Percentiles rank a stretch among this genome's conserved stretches.
Conservation (phyloP, 1,139 yeast species). For the Blastobotrys apis region DNA sequence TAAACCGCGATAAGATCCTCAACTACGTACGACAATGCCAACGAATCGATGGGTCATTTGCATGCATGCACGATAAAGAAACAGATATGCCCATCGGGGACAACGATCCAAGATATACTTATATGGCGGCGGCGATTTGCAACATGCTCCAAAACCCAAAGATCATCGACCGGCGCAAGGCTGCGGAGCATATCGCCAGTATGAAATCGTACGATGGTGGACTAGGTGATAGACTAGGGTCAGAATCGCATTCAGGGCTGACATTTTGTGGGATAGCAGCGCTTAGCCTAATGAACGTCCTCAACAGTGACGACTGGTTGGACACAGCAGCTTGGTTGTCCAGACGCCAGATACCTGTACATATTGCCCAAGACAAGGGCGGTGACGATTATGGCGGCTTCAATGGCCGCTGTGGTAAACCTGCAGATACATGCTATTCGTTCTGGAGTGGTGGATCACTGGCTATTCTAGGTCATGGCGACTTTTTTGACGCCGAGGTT, state of each 20-base stretch:
- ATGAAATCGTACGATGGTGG: conserved; percentile 63
- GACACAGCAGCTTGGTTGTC: conserved; percentile 55
- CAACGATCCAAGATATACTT: conserved; percentile 67
- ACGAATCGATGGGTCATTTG: conserved; percentile 50
- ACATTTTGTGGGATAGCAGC: conserved; percentile 82
- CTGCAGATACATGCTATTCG: conserved; percentile 85
- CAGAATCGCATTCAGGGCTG: conserved; percentile 84
- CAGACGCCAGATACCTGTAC: conserved; percentile 48
- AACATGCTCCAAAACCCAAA: conserved; percentile 45
- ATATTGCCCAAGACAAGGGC: conserved; percentile 33
- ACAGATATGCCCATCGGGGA: conserved; percentile 53
- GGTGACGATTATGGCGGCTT: conserved; percentile 68
- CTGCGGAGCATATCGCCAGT: conserved; percentile 4
- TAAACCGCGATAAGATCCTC: conserved; percentile 48
- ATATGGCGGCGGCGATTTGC: conserved; percentile 66
- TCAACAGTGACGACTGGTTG: conserved; percentile 33
- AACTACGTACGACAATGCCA: conserved; percentile 54
- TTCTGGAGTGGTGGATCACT: conserved; percentile 81
- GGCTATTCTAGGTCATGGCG: conserved; percentile 36
- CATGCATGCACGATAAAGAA: conserved; percentile 44
- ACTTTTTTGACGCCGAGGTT: conserved; percentile 39
- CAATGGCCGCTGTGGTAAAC: conserved; percentile 83
- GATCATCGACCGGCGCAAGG: conserved; percentile 2
- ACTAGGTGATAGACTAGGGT: conserved; percentile 43
- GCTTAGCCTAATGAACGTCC: conserved; percentile 43